Evolutionary conservation across 2,329 filamentous ascomycete species (phyloP).

Genomic region (Nakataea oryzae): DNA sequence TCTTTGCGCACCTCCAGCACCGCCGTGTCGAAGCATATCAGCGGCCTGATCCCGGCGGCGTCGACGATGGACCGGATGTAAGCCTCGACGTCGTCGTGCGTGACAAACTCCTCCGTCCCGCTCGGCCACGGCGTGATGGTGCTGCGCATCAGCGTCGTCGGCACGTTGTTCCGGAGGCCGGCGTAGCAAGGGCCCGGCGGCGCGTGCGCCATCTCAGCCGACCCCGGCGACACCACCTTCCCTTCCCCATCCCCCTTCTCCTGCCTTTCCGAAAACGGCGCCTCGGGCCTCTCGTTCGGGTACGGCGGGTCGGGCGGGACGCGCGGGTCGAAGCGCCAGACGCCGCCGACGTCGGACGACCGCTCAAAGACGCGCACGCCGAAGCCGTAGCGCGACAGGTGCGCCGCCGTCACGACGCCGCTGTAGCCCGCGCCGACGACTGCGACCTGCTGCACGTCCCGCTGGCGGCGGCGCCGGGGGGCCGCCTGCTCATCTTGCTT

Average conservation of each 20-base stretch:
- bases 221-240: neutral
- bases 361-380: slow-evolving; percentile 27
- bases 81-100: slow-evolving; percentile 41
- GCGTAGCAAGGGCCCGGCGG: slow-evolving; percentile 35
- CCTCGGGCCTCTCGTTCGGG: slow-evolving; percentile 16
- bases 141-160: slow-evolving; percentile 41
- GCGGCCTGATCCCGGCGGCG: slow-evolving; percentile 34
- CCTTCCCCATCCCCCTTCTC: slow-evolving; percentile 10
- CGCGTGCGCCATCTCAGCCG: neutral
- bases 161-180: slow-evolving; percentile 64
- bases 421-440: slow-evolving; percentile 29
- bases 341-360: slow-evolving; percentile 20
- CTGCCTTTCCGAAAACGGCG: slow-evolving; percentile 9
- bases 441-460: slow-evolving; percentile 16
- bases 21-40: slow-evolving; percentile 46
- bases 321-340: slow-evolving; percentile 26
- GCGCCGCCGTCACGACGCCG: slow-evolving; percentile 25
- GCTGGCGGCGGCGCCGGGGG: too few species aligned
- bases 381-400: slow-evolving; percentile 22
- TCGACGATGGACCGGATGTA: slow-evolving; percentile 52
- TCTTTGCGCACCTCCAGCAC: slow-evolving; percentile 41
- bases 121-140: slow-evolving; percentile 41
- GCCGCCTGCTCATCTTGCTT: neutral
- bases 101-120: slow-evolving; percentile 48
- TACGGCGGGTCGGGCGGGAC: slow-evolving; percentile 19